Conservation (phyloP, 441 rosid genomes). For the Pelargonium myrrhifolium region DNA sequence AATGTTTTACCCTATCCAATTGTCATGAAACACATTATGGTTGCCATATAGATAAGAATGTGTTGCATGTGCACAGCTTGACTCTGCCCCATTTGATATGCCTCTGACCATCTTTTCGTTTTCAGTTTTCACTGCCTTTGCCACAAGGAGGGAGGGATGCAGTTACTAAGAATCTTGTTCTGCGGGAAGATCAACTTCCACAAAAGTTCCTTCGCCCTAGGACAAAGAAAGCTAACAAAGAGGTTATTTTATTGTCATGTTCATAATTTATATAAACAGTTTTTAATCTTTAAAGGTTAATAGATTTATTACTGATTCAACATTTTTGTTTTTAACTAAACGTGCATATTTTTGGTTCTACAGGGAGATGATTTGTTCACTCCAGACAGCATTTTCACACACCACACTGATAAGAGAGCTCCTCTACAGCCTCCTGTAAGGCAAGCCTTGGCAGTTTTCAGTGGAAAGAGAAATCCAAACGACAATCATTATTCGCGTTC, state of each 20-base stretch:
- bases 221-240: slow-evolving; percentile 57
- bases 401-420: slow-evolving; percentile 51
- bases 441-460: slow-evolving; percentile 71
- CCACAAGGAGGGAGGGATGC: slow-evolving; percentile 93
- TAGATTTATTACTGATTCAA: neutral
- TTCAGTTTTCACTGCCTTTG: slow-evolving; percentile 74
- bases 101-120: neutral
- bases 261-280: neutral
- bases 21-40: neutral
- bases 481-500: slow-evolving; percentile 85
- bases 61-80: neutral
- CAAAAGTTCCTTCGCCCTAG: slow-evolving; percentile 70
- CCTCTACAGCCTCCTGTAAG: slow-evolving; percentile 76
- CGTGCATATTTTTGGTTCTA: neutral
- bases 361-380: slow-evolving; percentile 60
- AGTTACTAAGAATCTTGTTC: slow-evolving; percentile 59
- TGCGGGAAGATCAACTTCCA: slow-evolving; percentile 93
- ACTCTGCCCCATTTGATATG: neutral
- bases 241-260: slow-evolving; percentile 31
- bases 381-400: slow-evolving; percentile 50
- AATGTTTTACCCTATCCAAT: neutral
- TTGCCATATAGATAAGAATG: neutral
- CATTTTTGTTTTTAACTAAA: neutral
- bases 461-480: slow-evolving; percentile 88
- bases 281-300: neutral